A percentile compares a stretch with the other conserved stretches of the same genome.
phyloP scores from a whole-genome alignment of 192 early-diverging fungal genomes.

The Entomortierella beljakovae region DNA sequence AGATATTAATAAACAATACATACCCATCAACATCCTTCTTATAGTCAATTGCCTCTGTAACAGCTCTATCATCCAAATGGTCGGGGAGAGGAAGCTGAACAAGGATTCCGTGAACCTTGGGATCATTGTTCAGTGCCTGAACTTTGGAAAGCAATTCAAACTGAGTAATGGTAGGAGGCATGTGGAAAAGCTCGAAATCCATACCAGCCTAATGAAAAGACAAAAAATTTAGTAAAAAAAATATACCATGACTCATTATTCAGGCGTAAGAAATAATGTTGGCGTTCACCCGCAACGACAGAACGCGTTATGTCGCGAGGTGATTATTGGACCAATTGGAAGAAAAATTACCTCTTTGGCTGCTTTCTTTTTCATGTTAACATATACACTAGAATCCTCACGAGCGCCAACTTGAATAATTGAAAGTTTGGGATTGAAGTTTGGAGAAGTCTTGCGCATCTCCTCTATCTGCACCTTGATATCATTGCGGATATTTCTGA shows the following conservation, averaged over 20 bases:
- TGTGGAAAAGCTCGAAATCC: constrained; percentile 54
- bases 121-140: constrained; percentile 84
- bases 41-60: constrained; percentile 88
- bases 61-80: constrained; percentile 82
- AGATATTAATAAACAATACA: constrained; percentile 3
- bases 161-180: constrained; percentile 47
- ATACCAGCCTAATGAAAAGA: constrained; percentile 31
- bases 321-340: neutral
- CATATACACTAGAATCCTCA: constrained; percentile 95
- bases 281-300: neutral
- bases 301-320: neutral
- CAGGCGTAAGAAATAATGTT: too few relatives aligned
- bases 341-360: constrained; percentile 76
- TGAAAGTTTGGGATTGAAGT: constrained; percentile 86
- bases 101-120: constrained; percentile 89
- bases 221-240: neutral
- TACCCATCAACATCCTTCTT: constrained; percentile 98
- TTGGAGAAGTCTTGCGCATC: constrained; percentile 69
- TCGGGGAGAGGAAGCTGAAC: constrained; percentile 96
- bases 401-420: constrained; percentile 95
- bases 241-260: constrained; percentile 4
- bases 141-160: constrained; percentile 75
- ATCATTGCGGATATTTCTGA: constrained; percentile 75
- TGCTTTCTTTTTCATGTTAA: constrained; percentile 93
- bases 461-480: constrained; percentile 78